Base-by-base conservation (phyloP, 108 stramenopile genomes). In the Cyclostephanos tholiformis region DNA sequence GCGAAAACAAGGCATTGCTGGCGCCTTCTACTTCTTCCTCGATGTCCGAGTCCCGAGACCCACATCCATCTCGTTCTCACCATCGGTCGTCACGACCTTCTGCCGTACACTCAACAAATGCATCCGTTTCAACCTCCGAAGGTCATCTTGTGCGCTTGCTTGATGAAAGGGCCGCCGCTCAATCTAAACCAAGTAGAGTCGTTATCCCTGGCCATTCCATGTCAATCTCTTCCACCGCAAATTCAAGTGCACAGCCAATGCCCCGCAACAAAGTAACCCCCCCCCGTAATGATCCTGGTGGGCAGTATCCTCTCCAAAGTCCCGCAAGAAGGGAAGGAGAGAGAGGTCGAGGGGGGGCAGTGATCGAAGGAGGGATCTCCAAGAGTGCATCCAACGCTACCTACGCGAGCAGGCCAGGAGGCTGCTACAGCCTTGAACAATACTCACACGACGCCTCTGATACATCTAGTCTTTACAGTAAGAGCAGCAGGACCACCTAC, bases 81-180 rank as follows among this genome's bases (percentile, higher is more conserved):
- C 58, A 12, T 11, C 43, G 36, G 61, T 41, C 60, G 61, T 29
- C 49, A 73, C 61, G 29, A 77, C 35, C 36, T 65, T 65, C 76
- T 55, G 44, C n/a, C 5, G 20, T 50, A 36, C 55, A 53, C 64
- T 36, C 74, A 75, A 63, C 61, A 36, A 39, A 38, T 20, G 32
- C 66, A 50, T 30, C 32, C 44, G 22, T 29, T 23, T 29, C 63
- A 39, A 51, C 62, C 43, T 43, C 52, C 13, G 76, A 77, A 35
- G 80, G 80, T 49, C 70, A 67, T 67, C 71, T 82, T 36, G 71
- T 77, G 10, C 53, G 76, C 7, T 50, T 82, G 51, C 80, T 82
- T 14, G 80, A 82, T 62, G 76, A 82, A 62, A 64, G 80, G 38
- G 80, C 80, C 17, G 76, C 72, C 29, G 56, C 70, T 67, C 77